Evolutionary conservation across 208 protist species (phyloP).

Genomic region (Leptomonas pyrrhocoris): DNA sequence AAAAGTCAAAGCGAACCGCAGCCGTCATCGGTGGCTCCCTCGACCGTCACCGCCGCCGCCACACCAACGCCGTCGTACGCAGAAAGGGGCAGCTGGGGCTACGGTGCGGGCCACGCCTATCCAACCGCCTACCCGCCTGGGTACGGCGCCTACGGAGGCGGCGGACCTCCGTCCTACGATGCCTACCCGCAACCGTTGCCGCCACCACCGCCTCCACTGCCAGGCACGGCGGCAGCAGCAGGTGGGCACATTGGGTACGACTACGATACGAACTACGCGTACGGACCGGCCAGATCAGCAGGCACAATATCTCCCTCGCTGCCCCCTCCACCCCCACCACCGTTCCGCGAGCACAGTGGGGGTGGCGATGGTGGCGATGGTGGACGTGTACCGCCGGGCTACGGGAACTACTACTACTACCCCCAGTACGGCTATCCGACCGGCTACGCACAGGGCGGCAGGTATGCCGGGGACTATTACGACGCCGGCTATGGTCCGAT

Average conservation of each 20-base stretch:
- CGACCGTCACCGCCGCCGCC: not conserved
- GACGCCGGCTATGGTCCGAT: not conserved
- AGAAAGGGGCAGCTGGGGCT: conserved; percentile 5
- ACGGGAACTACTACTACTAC: conserved; percentile 3
- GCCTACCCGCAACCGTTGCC: conserved; percentile 8
- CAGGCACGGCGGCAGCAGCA: not conserved
- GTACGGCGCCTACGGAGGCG: not conserved
- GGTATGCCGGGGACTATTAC: not conserved
- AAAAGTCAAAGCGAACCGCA: not conserved
- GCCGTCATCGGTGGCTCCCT: not conserved
- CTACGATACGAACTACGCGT: conserved; percentile 1
- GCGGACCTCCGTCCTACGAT: conserved; percentile 8
- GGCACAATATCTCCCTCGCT: not conserved
- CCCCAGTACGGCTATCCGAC: not conserved
- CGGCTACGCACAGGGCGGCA: not conserved
- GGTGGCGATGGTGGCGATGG: not conserved
- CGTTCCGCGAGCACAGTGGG: conserved; percentile 1
- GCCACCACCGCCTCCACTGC: conserved; percentile 1
- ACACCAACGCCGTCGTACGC: conserved; percentile 6
- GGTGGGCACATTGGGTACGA: not conserved
- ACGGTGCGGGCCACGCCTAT: not conserved
- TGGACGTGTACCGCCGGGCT: not conserved
- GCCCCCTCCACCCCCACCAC: not conserved
- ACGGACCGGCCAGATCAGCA: not conserved
- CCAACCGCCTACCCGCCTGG: not conserved